Conservation (phyloP, 2,329 filamentous ascomycete species). For the Xylariaceae sp. region DNA sequence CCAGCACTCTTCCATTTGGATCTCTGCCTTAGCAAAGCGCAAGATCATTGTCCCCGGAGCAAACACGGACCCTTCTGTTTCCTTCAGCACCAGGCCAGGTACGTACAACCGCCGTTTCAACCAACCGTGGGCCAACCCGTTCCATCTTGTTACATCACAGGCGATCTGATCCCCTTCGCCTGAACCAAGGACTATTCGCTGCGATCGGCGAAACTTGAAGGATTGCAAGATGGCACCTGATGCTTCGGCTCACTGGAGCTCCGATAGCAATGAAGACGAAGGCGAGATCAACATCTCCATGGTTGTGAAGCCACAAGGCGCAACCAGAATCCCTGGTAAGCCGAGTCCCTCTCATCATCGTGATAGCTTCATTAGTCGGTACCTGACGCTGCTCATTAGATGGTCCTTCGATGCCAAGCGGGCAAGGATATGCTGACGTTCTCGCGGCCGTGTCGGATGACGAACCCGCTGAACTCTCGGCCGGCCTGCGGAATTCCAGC, state of each 20-base stretch:
- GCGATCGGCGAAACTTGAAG: background rate
- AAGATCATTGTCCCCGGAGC: too few relatives aligned
- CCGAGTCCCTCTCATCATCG: background rate
- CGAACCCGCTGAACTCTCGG: background rate
- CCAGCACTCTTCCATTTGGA: too few relatives aligned
- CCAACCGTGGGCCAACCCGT: too few relatives aligned
- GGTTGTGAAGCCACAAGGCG: background rate
- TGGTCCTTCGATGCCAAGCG: background rate
- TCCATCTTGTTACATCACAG: background rate
- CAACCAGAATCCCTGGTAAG: background rate
- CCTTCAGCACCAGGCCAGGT: too few relatives aligned
- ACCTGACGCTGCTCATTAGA: background rate
- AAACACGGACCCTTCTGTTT: too few relatives aligned
- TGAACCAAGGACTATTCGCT: background rate
- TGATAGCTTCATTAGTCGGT: background rate
- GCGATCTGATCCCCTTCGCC: background rate
- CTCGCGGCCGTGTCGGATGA: background rate
- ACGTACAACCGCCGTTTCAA: too few relatives aligned
- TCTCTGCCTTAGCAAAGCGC: too few relatives aligned
- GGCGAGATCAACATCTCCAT: slow-evolving; percentile 9
- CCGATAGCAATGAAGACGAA: slow-evolving; percentile 4
- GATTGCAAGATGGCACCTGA: slow-evolving; percentile 2
- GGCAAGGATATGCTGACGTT: background rate
- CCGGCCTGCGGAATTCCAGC: background rate
- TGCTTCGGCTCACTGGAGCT: background rate